Percentiles rank a stretch among this genome's conserved stretches.
Evolutionary conservation across 306 rosid species (phyloP).

Genomic region (Vigna unguiculata): DNA sequence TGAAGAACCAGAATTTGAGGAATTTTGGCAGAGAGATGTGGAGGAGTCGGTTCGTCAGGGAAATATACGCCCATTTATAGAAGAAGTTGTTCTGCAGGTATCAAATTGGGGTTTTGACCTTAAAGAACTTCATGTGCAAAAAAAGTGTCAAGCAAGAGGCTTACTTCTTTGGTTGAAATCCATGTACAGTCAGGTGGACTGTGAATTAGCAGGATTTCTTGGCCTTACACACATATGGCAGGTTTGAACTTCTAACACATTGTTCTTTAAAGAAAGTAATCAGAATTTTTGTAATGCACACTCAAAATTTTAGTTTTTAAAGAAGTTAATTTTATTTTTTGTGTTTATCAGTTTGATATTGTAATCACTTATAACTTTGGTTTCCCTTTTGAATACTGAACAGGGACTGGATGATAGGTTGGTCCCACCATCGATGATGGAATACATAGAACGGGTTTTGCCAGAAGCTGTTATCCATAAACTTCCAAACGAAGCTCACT

Average conservation of each 20-base stretch:
- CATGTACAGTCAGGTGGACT: slow-evolving; percentile 77
- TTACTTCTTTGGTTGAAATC: slow-evolving; percentile 89
- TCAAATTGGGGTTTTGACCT: slow-evolving; percentile 86
- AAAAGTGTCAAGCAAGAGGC: slow-evolving; percentile 71
- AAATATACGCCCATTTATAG: slow-evolving; percentile 68
- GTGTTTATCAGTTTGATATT: not conserved
- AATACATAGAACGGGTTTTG: slow-evolving; percentile 69
- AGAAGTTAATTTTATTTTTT: too few species aligned
- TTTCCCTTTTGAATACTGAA: slow-evolving; percentile 36
- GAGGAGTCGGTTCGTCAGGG: slow-evolving; percentile 95
- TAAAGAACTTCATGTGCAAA: slow-evolving; percentile 76
- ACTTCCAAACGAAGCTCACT: slow-evolving; percentile 94
- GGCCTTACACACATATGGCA: slow-evolving; percentile 95
- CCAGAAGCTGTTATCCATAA: slow-evolving; percentile 76
- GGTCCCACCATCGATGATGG: slow-evolving; percentile 79
- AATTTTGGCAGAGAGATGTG: slow-evolving; percentile 75
- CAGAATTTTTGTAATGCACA: too few species aligned
- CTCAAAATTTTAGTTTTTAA: too few species aligned
- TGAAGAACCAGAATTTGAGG: slow-evolving; percentile 70
- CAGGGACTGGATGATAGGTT: slow-evolving; percentile 92
- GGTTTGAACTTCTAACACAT: slow-evolving; percentile 58
- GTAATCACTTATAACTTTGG: slow-evolving; percentile 7
- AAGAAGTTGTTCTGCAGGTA: slow-evolving; percentile 86
- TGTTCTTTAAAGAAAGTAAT: not conserved
- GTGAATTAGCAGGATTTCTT: slow-evolving; percentile 80